A percentile compares a stretch with the other conserved stretches of the same genome.
Evolutionary conservation across 2,329 filamentous ascomycete species (phyloP).

Genomic region (Fusarium sp.): DNA sequence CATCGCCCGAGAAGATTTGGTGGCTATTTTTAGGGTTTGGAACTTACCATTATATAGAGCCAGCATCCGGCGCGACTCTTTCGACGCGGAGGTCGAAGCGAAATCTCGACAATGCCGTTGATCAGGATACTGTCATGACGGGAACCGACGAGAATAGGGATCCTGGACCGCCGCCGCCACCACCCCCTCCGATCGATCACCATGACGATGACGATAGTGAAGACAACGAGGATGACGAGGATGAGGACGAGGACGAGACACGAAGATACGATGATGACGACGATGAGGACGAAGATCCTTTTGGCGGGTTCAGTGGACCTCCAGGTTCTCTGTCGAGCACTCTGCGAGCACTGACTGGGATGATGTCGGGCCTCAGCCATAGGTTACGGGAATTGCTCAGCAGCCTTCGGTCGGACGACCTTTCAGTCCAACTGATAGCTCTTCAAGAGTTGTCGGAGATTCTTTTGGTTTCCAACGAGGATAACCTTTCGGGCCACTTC

Average conservation of each 20-base stretch:
- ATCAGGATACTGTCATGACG: slow-evolving; percentile 77
- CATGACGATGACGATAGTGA: slow-evolving; percentile 53
- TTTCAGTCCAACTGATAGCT: slow-evolving; percentile 90
- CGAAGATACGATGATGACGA: slow-evolving; percentile 68
- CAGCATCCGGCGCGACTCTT: slow-evolving; percentile 48
- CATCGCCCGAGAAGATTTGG: not conserved
- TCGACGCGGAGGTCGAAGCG: slow-evolving; percentile 64
- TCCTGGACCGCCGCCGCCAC: slow-evolving; percentile 55
- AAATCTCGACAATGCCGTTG: slow-evolving; percentile 59
- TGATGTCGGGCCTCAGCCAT: slow-evolving; percentile 86
- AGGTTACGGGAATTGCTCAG: slow-evolving; percentile 81
- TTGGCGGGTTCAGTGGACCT: slow-evolving; percentile 74
- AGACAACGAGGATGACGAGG: slow-evolving; percentile 46
- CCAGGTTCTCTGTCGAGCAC: slow-evolving; percentile 77
- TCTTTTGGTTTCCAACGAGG: slow-evolving; percentile 93
- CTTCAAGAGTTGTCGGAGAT: slow-evolving; percentile 94
- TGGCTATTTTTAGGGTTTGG: not conserved
- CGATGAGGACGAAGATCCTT: slow-evolving; percentile 70
- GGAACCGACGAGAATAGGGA: slow-evolving; percentile 69
- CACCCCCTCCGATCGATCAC: slow-evolving; percentile 50
- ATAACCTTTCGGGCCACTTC: slow-evolving; percentile 95
- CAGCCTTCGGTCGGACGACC: slow-evolving; percentile 84
- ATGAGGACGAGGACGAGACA: slow-evolving; percentile 48
- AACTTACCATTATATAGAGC: slow-evolving; percentile 43
- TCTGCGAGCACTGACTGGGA: slow-evolving; percentile 86